Conservation (phyloP, 345 rosid species). For the Gossypium australe region DNA sequence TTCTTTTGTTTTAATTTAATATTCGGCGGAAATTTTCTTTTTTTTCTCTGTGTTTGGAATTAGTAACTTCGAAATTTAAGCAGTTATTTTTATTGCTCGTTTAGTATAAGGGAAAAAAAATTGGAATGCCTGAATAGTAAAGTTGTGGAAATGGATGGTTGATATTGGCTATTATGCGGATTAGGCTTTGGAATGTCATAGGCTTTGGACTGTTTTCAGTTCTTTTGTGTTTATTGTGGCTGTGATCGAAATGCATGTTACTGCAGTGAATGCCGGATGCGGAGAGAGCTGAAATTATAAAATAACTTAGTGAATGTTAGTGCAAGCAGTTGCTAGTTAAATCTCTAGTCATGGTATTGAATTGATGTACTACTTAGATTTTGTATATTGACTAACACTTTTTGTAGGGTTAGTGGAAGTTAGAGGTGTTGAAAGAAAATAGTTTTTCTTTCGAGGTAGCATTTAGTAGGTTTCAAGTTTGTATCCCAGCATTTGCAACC, state of each 20-base stretch:
- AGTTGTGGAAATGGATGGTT: not conserved
- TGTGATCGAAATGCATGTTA: not conserved
- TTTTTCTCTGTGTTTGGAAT: constrained; percentile 9
- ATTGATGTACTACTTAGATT: not conserved
- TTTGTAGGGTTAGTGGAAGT: not conserved
- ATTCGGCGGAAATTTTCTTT: constrained; percentile 10
- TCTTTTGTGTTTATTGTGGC: too few relatives aligned
- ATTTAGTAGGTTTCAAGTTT: not conserved
- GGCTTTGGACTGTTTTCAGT: not conserved
- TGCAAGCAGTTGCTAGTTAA: not conserved
- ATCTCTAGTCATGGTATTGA: not conserved
- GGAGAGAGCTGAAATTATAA: not conserved
- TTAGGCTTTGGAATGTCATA: not conserved
- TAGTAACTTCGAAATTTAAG: not conserved
- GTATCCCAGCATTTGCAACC: not conserved
- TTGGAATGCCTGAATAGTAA: not conserved
- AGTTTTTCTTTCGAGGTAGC: not conserved
- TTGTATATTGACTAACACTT: not conserved
- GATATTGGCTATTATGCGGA: not conserved
- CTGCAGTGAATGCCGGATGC: not conserved
- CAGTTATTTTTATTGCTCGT: not conserved
- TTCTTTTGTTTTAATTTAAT: not conserved
- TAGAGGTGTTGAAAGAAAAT: not conserved
- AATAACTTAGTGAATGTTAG: not conserved
- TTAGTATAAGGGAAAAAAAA: not conserved